Conservation (phyloP, 768 basidiomycete genomes). For the Termitomyces sp. region DNA sequence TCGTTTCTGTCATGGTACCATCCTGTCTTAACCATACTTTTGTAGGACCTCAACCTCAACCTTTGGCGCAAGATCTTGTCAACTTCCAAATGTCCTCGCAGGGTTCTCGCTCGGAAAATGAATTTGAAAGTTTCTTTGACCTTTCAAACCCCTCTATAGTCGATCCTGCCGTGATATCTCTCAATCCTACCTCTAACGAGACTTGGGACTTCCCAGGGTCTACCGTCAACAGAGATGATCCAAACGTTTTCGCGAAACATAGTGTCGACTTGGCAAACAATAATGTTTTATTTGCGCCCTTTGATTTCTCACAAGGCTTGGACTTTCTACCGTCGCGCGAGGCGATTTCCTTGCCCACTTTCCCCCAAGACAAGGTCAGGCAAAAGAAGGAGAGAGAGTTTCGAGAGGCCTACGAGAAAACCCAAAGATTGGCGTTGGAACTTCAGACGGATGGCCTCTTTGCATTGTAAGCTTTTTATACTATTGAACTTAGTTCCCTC, state of each 20-base stretch:
- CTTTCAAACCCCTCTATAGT: neutral
- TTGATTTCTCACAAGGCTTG: neutral
- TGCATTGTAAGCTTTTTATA: slow-evolving; percentile 6
- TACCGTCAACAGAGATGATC: neutral
- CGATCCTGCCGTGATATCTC: neutral
- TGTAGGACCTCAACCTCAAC: neutral
- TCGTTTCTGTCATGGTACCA: neutral
- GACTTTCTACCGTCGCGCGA: neutral
- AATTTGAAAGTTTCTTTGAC: neutral
- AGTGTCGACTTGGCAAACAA: neutral
- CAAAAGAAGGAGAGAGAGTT: slow-evolving; percentile 28
- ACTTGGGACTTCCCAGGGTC: neutral
- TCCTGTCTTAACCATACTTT: neutral
- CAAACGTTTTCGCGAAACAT: neutral
- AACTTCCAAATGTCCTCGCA: neutral
- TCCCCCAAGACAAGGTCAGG: slow-evolving; percentile 12
- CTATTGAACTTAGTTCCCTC: neutral
- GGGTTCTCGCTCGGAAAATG: neutral
- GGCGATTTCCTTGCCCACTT: neutral
- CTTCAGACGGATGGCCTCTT: slow-evolving; percentile 10
- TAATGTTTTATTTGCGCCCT: neutral
- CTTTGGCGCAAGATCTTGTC: slow-evolving; percentile 1
- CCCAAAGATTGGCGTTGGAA: slow-evolving; percentile 29
- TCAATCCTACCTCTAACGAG: neutral
- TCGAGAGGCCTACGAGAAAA: slow-evolving; percentile 28